Conservation (phyloP, 495 filamentous ascomycete genomes). For the Penicillium waksmanii region DNA sequence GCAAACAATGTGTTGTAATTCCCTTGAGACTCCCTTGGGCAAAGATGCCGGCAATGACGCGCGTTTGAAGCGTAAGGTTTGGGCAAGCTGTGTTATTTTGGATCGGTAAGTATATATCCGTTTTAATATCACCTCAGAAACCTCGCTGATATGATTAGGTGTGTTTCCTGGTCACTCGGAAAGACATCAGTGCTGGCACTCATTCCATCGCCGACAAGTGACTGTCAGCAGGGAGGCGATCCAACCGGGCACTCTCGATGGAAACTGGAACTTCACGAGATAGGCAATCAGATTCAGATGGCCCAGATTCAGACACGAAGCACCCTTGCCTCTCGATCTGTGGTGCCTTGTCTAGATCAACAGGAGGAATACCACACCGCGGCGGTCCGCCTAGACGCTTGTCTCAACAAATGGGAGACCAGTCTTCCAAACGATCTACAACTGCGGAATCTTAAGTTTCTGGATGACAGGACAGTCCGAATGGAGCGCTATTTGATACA, state of each 20-base stretch:
- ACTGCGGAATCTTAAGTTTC: slow-evolving; percentile 11
- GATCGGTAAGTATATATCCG: slow-evolving; percentile 20
- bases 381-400: slow-evolving; percentile 26
- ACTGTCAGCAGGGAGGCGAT: slow-evolving; percentile 2
- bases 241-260: not conserved
- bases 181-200: slow-evolving; percentile 22
- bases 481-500: slow-evolving; percentile 26
- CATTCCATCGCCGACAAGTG: slow-evolving; percentile 12
- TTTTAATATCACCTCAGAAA: not conserved
- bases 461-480: slow-evolving; percentile 15
- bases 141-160: slow-evolving; percentile 16
- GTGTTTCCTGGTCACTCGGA: slow-evolving; percentile 31
- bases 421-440: slow-evolving; percentile 22
- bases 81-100: slow-evolving; percentile 27
- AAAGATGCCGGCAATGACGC: slow-evolving; percentile 11
- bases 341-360: slow-evolving; percentile 17
- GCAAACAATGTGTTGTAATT: slow-evolving; percentile 27
- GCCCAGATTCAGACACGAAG: slow-evolving; percentile 26
- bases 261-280: slow-evolving; percentile 24
- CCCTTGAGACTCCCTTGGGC: slow-evolving; percentile 3
- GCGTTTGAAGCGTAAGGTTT: slow-evolving; percentile 22
- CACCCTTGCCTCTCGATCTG: slow-evolving; percentile 16
- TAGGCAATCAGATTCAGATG: slow-evolving; percentile 30
- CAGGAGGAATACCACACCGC: slow-evolving; percentile 28
- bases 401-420: slow-evolving; percentile 29